Evolutionary conservation across 768 basidiomycete species (phyloP).

Genomic region (Cystobasidium onofrii): DNA sequence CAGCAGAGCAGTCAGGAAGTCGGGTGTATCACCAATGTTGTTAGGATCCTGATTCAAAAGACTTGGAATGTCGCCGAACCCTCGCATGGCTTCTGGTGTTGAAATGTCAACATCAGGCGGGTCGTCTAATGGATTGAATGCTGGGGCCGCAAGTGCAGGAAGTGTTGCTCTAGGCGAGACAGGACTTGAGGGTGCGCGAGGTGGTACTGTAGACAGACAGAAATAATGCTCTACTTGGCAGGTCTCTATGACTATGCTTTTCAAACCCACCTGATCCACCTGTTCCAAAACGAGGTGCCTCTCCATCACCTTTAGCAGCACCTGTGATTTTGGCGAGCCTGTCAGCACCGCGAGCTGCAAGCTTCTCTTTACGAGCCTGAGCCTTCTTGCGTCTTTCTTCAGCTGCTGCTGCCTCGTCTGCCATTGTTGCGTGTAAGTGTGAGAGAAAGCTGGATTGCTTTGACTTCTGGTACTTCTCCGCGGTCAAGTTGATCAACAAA

Average conservation of each 20-base stretch:
- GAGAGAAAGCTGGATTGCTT: background rate
- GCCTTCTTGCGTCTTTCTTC: conserved; percentile 24
- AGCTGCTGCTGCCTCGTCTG: conserved; percentile 29
- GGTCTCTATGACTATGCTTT: background rate
- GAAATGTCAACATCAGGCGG: conserved; percentile 31
- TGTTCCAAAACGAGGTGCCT: conserved; percentile 22
- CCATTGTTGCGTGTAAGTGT: conserved; percentile 2
- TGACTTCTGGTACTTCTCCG: background rate
- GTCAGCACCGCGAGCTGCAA: conserved; percentile 18
- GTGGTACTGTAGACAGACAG: background rate
- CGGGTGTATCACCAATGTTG: background rate
- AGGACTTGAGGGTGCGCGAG: background rate
- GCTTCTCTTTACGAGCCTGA: conserved; percentile 28
- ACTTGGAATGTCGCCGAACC: conserved; percentile 3
- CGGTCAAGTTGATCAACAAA: background rate
- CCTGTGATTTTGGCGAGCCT: conserved; percentile 28
- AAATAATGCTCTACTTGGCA: background rate
- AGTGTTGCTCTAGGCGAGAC: background rate
- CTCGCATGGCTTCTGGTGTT: background rate
- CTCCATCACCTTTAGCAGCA: conserved; percentile 26
- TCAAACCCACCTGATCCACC: conserved; percentile 14
- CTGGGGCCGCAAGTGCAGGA: conserved; percentile 23
- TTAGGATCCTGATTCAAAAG: background rate
- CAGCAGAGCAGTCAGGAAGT: conserved; percentile 18
- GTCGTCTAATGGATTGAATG: conserved; percentile 30